Base-by-base conservation (phyloP, 768 basidiomycete species). In the Auricularia sp. region DNA sequence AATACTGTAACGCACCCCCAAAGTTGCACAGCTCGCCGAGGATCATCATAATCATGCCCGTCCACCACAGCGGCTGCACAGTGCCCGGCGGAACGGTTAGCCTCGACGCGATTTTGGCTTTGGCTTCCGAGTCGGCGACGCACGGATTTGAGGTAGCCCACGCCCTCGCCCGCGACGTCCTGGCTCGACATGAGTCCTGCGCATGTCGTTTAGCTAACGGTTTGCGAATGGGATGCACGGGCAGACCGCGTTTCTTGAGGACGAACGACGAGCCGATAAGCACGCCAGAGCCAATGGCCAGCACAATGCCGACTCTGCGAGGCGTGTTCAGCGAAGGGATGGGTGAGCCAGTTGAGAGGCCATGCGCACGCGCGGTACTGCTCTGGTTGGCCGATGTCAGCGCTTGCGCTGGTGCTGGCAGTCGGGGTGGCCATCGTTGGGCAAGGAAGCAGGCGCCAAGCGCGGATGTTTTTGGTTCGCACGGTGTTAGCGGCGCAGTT, bases 171-270 rank as follows among this genome's bases (percentile, higher is more conserved):
- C 3, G 87, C 83, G 47, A 64, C 71, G 64, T 71, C 34, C 56
- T 59, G 56, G 56, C 56, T 59, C 29, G 56, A 59, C 56, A 33
- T 29, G 24, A 59, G 56, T 33, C 56, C 56, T 59, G 56, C 14
- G 24, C 24, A 29, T 59, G 16, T 6, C 5, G 24, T 59, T 33
- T 7, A 14, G 56, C 16, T 6, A 34, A 10, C 8, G 8, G 33
- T 51, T 6, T 77, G 75, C 89, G 87, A 69, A 90, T 93, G 66
- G 89, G 88, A 79, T 91, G 90, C 73, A 87, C 29, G 85, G 75
- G 73, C 21, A 93, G 79, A 8, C 91, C 96, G 72, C 93, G 97
- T 83, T 99, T 99, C 85, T 99, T 99, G 79, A 99, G 89, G 2
- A 98, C 95, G 75, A 98, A 98, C 70, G 87, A 89, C 47, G 84